Conservation (phyloP, 805 yeast genomes). For the Metschnikowia cubensis region DNA sequence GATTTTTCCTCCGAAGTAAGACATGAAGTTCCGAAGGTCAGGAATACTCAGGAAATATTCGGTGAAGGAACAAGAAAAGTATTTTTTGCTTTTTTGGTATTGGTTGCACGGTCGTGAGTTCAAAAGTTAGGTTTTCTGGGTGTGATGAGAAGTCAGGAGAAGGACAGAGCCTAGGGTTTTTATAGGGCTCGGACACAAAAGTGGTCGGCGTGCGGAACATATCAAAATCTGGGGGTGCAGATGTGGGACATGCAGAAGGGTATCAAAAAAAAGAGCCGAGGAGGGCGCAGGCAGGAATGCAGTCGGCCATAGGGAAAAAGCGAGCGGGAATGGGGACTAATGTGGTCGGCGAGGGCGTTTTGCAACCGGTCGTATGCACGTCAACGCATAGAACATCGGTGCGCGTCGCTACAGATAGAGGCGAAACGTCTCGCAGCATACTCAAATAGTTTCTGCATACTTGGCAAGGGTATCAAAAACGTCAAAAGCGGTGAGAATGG, state of each 20-base stretch:
- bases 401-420: neutral
- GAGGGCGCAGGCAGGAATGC: neutral
- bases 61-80: no score
- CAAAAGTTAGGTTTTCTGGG: neutral
- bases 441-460: no score
- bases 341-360: neutral
- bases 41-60: no score
- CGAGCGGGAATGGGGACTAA: neutral
- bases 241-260: neutral
- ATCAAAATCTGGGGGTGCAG: neutral
- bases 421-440: neutral
- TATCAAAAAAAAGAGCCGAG: neutral
- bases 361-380: neutral
- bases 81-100: no score
- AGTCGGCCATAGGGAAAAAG: neutral
- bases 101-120: neutral
- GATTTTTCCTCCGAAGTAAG: neutral
- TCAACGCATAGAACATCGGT: neutral
- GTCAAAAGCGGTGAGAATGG: no score
- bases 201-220: slow-evolving; percentile 3
- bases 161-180: neutral
- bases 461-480: no score
- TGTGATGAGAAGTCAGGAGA: neutral
- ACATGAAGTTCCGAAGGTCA: neutral
- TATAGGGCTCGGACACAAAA: neutral